A percentile compares a stretch with the other conserved stretches of the same genome.
phyloP scores from a whole-genome alignment of 2,329 filamentous ascomycete species.

The Daldinia eschscholtzii region DNA sequence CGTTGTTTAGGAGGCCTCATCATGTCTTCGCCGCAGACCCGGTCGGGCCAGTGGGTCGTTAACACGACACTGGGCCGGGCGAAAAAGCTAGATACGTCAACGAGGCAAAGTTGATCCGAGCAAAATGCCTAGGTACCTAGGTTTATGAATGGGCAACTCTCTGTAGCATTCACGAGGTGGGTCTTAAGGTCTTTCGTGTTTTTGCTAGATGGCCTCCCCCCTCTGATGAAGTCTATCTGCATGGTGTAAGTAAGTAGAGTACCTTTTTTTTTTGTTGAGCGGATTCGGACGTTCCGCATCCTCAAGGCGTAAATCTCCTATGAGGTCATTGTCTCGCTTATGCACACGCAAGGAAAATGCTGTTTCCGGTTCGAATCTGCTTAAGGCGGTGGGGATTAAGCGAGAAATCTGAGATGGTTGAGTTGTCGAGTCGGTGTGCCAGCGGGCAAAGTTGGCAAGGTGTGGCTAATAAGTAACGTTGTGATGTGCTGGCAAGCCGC shows the following conservation, averaged over 20 bases:
- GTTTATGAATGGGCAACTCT: slow-evolving; percentile 20
- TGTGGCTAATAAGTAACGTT: slow-evolving; percentile 43
- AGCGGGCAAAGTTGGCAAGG: slow-evolving; percentile 9
- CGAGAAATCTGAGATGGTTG: slow-evolving; percentile 28
- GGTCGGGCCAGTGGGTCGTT: slow-evolving; percentile 38
- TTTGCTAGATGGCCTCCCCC: slow-evolving; percentile 12
- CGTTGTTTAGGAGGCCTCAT: slow-evolving; percentile 33
- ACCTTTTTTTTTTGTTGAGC: slow-evolving; percentile 3
- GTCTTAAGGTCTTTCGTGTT: slow-evolving; percentile 24
- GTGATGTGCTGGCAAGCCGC: slow-evolving; percentile 36
- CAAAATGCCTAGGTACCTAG: slow-evolving; percentile 9
- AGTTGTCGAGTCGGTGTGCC: slow-evolving; percentile 34
- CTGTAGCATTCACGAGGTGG: slow-evolving; percentile 22
- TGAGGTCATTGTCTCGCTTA: slow-evolving; percentile 42
- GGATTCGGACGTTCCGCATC: slow-evolving; percentile 37
- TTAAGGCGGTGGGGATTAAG: slow-evolving; percentile 25
- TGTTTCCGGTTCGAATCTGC: slow-evolving; percentile 3
- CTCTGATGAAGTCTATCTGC: slow-evolving; percentile 14
- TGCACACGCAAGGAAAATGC: slow-evolving; percentile 8
- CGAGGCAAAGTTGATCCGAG: slow-evolving; percentile 28
- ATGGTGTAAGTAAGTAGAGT: not conserved
- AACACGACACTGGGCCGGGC: slow-evolving; percentile 34
- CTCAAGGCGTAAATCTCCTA: slow-evolving; percentile 19
- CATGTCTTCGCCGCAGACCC: slow-evolving; percentile 32
- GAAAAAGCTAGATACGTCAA: slow-evolving; percentile 30